Evolutionary conservation across 2,329 filamentous ascomycete genomes (phyloP).

Genomic region (Dactylellina sp.): DNA sequence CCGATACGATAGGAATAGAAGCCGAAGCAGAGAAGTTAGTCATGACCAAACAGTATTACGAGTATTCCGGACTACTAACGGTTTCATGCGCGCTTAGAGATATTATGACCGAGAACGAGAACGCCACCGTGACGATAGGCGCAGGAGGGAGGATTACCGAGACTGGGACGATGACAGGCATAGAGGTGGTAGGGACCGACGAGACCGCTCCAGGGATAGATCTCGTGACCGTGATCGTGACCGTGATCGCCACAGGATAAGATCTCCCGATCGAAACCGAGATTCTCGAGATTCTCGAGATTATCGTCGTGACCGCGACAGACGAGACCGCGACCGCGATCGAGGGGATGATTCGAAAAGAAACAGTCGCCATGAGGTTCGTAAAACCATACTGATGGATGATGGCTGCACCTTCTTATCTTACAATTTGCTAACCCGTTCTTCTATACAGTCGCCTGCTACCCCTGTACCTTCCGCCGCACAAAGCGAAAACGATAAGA

Average conservation of each 20-base stretch:
- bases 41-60: background rate
- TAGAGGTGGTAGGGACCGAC: slow-evolving; percentile 58
- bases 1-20: slow-evolving; percentile 49
- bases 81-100: slow-evolving; percentile 13
- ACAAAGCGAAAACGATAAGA: slow-evolving; percentile 60
- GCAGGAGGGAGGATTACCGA: slow-evolving; percentile 58
- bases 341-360: slow-evolving; percentile 57
- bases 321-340: slow-evolving; percentile 59
- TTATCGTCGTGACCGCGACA: slow-evolving; percentile 54
- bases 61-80: background rate
- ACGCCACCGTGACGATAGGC: slow-evolving; percentile 59
- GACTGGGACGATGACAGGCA: slow-evolving; percentile 58
- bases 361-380: slow-evolving; percentile 57
- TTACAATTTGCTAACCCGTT: background rate
- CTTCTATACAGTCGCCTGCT: slow-evolving; percentile 55
- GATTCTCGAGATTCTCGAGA: slow-evolving; percentile 58
- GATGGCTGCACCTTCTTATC: background rate
- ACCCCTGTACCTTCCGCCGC: slow-evolving; percentile 51
- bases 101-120: slow-evolving; percentile 58
- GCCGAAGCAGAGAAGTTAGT: slow-evolving; percentile 51
- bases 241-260: slow-evolving; percentile 56
- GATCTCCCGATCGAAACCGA: slow-evolving; percentile 53
- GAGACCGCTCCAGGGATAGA: slow-evolving; percentile 59
- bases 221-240: slow-evolving; percentile 58
- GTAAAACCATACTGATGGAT: slow-evolving; percentile 27